phyloP scores from a whole-genome alignment of 257 asterid genomes.

The Fraxinus cuspidata region DNA sequence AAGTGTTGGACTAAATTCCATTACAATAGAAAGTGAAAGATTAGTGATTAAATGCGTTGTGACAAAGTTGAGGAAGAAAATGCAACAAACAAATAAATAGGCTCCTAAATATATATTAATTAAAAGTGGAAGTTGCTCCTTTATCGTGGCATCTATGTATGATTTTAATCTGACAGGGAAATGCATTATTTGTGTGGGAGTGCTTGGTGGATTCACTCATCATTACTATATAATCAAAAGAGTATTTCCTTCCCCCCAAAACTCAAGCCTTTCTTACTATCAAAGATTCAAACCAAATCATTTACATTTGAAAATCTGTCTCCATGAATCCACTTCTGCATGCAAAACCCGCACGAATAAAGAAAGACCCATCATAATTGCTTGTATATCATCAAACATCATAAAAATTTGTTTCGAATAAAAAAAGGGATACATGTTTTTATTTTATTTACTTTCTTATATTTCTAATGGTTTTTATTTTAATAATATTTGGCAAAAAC shows the following conservation, averaged over 20 bases:
- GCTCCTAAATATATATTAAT: too few relatives aligned
- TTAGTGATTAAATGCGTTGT: too few relatives aligned
- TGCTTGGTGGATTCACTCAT: background rate
- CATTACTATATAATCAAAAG: background rate
- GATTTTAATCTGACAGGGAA: background rate
- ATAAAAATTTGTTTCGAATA: background rate
- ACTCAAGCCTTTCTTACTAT: background rate
- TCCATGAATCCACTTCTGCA: conserved; percentile 5
- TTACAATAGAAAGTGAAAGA: too few relatives aligned
- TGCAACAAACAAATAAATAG: too few relatives aligned
- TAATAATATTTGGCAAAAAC: too few relatives aligned
- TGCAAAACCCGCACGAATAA: conserved; percentile 8
- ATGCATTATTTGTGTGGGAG: background rate
- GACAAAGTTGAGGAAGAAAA: too few relatives aligned
- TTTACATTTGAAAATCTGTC: conserved; percentile 4
- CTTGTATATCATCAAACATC: background rate
- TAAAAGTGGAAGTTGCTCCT: too few relatives aligned
- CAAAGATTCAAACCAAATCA: conserved; percentile 6
- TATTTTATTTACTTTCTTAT: background rate
- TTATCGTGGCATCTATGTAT: too few relatives aligned
- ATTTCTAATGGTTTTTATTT: background rate
- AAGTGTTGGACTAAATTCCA: too few relatives aligned
- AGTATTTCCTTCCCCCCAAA: background rate
- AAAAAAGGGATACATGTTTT: background rate
- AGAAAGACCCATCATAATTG: background rate